phyloP scores from a whole-genome alignment of 2,329 filamentous ascomycete genomes.

The Colletotrichum sp. region DNA sequence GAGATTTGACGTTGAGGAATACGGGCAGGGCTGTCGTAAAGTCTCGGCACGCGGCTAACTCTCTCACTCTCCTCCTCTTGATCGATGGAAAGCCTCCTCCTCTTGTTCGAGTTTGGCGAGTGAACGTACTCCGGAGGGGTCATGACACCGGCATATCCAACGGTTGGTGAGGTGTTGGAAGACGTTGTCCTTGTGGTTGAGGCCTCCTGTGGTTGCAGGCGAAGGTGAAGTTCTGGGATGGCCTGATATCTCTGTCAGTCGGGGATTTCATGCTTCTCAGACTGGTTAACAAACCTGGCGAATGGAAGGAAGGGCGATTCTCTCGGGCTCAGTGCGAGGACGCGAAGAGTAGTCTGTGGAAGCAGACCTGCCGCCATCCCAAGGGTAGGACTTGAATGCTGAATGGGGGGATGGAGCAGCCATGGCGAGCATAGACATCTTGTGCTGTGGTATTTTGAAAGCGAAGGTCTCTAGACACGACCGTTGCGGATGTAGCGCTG shows the following conservation, averaged over 20 bases:
- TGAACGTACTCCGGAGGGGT: conserved; percentile 54
- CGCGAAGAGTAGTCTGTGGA: conserved; percentile 35
- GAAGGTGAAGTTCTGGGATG: conserved; percentile 50
- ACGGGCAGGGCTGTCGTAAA: conserved; percentile 44
- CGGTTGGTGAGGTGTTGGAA: conserved; percentile 38
- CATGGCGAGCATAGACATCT: conserved; percentile 58
- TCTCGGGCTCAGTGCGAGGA: conserved; percentile 42
- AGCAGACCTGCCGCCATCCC: conserved; percentile 40
- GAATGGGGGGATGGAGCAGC: conserved; percentile 45
- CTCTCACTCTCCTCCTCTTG: conserved; percentile 43
- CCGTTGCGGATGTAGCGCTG: conserved; percentile 7
- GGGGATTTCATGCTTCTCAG: neutral
- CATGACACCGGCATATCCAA: conserved; percentile 30
- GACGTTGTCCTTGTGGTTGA: conserved; percentile 32
- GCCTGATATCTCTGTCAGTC: conserved; percentile 32
- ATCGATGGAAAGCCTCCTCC: conserved; percentile 49
- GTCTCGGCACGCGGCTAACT: conserved; percentile 50
- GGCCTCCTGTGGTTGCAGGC: conserved; percentile 36
- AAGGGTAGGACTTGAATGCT: conserved; percentile 44
- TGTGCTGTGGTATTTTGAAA: conserved; percentile 32
- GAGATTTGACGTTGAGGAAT: conserved; percentile 38
- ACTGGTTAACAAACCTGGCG: conserved; percentile 48
- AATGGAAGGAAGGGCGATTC: conserved; percentile 55
- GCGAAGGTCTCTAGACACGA: conserved; percentile 25
- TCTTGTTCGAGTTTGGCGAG: conserved; percentile 54